These are phyloP conservation scores for Botryotinia narcissicola DNA, from an alignment of 2,329 filamentous ascomycete species.

Conservation along the genomic window DNA sequence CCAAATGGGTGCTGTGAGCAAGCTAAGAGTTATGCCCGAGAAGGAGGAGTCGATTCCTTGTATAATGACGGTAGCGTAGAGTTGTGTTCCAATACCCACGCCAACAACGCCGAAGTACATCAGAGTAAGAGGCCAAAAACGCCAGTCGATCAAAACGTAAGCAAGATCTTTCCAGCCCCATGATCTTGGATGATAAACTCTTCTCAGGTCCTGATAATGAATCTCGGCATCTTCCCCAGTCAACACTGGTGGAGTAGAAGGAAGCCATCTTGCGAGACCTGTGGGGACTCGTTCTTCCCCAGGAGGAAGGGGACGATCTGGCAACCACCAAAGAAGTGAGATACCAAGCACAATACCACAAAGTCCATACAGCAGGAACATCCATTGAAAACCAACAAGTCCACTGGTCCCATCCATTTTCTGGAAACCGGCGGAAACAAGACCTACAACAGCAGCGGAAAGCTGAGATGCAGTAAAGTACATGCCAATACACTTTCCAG, in stretches of 20 bases:
- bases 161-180: slow-evolving; percentile 73
- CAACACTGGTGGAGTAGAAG: slow-evolving; percentile 66
- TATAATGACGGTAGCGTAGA: slow-evolving; percentile 86
- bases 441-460: slow-evolving; percentile 82
- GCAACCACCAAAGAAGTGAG: slow-evolving; percentile 82
- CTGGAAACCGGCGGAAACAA: slow-evolving; percentile 89
- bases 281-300: slow-evolving; percentile 51
- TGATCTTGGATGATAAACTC: slow-evolving; percentile 72
- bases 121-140: slow-evolving; percentile 77
- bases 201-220: slow-evolving; percentile 78
- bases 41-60: slow-evolving; percentile 71
- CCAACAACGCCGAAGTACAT: slow-evolving; percentile 97
- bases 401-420: slow-evolving; percentile 79
- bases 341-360: slow-evolving; percentile 71
- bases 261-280: slow-evolving; percentile 63
- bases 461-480: slow-evolving; percentile 90
- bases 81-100: slow-evolving; percentile 85
- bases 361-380: slow-evolving; percentile 86
- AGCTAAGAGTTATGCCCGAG: slow-evolving; percentile 70
- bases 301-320: slow-evolving; percentile 74
- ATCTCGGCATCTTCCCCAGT: slow-evolving; percentile 73
- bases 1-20: slow-evolving; percentile 90
- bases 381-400: slow-evolving; percentile 82
- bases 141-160: slow-evolving; percentile 76
- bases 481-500: slow-evolving; percentile 81